Evolutionary conservation across 192 early-diverging fungal species (phyloP).

Genomic region (Cladochytrium replicatum): DNA sequence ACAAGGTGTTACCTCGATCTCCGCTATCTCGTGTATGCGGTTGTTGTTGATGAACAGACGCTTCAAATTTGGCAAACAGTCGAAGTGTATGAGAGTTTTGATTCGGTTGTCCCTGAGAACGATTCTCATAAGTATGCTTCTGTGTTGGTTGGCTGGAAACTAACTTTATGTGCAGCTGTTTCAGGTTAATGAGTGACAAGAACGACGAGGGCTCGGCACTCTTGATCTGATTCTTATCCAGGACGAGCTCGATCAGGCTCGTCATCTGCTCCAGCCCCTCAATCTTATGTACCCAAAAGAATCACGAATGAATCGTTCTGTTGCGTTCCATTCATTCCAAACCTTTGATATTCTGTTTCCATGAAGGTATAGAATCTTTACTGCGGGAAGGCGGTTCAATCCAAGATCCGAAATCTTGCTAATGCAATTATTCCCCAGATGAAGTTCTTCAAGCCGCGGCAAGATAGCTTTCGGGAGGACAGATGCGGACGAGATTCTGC

Average conservation of each 20-base stretch:
- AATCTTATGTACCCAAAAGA: slow-evolving; percentile 21
- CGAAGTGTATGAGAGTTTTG: slow-evolving; percentile 41
- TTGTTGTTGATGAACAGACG: slow-evolving; percentile 37
- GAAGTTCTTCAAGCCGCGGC: slow-evolving; percentile 43
- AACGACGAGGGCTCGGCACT: slow-evolving; percentile 41
- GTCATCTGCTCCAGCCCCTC: slow-evolving; percentile 50
- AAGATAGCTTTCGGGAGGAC: slow-evolving; percentile 24
- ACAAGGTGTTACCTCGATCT: slow-evolving; percentile 39
- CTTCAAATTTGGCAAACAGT: slow-evolving; percentile 42
- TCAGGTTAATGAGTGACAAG: slow-evolving; percentile 38
- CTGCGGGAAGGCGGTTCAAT: slow-evolving; percentile 31
- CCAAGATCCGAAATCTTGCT: slow-evolving; percentile 41
- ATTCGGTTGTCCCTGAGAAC: slow-evolving; percentile 43
- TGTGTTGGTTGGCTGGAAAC: not conserved
- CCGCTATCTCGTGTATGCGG: slow-evolving; percentile 41
- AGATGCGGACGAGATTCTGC: too few relatives aligned
- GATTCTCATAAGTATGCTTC: slow-evolving; percentile 7
- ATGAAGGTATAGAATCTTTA: slow-evolving; percentile 40
- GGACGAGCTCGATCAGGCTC: slow-evolving; percentile 38
- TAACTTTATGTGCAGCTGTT: slow-evolving; percentile 50
- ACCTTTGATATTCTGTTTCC: slow-evolving; percentile 47
- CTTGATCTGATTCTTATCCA: slow-evolving; percentile 56
- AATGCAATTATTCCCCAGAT: slow-evolving; percentile 45
- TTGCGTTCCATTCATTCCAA: slow-evolving; percentile 1
- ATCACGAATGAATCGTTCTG: not conserved